Conservation (phyloP, 805 yeast genomes). For the Teunomyces barrocoloradensis region DNA sequence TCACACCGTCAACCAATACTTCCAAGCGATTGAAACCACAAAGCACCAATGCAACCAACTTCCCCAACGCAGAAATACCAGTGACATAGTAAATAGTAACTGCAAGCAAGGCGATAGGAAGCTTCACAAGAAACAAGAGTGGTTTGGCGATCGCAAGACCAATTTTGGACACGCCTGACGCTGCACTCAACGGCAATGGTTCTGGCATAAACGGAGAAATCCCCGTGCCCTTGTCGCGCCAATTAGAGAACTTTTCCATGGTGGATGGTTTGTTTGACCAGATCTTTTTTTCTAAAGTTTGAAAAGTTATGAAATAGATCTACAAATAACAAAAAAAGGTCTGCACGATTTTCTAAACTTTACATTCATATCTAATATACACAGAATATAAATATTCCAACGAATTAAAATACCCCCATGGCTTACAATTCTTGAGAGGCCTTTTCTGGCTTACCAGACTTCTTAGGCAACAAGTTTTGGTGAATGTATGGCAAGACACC, state of each 20-base stretch:
- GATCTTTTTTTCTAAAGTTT: background rate
- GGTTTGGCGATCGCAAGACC: constrained; percentile 10
- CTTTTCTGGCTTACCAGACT: constrained; percentile 45
- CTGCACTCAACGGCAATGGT: constrained; percentile 19
- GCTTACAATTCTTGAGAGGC: constrained; percentile 58
- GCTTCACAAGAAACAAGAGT: constrained; percentile 20
- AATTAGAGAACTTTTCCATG: constrained; percentile 82
- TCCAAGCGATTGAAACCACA: constrained; percentile 39
- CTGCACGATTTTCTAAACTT: constrained; percentile 8
- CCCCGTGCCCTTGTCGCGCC: constrained; percentile 93
- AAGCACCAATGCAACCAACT: constrained; percentile 20
- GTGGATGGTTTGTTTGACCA: background rate
- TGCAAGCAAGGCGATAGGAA: constrained; percentile 26
- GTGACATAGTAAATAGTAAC: constrained; percentile 21
- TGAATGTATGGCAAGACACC: constrained; percentile 53
- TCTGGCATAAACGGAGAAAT: constrained; percentile 81
- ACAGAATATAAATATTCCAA: constrained; percentile 6
- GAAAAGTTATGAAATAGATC: background rate
- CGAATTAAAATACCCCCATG: constrained; percentile 1
- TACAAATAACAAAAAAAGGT: no score
- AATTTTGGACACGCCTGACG: constrained; percentile 4
- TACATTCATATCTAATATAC: constrained; percentile 15
- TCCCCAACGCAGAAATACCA: constrained; percentile 18
- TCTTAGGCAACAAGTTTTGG: constrained; percentile 52
- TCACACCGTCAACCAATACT: constrained; percentile 49